A percentile compares a stretch with the other conserved stretches of the same genome.
Conservation (phyloP, 108 stramenopile species). For the Cyclotella choctawhatcheeana region DNA sequence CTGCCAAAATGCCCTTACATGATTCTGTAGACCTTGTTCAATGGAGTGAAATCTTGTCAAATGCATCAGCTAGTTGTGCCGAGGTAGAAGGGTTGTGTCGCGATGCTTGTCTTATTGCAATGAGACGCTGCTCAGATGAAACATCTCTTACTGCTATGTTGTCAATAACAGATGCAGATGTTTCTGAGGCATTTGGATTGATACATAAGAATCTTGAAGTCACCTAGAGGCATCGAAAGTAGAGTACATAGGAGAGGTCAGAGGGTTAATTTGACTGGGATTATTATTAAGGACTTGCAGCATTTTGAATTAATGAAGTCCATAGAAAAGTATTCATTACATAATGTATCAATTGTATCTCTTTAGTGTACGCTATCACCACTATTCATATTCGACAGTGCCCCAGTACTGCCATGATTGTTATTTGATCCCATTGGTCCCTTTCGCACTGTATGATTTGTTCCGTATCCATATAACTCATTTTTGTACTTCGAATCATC, state of each 20-base stretch:
- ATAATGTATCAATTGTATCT: neutral
- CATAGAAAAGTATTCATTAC: neutral
- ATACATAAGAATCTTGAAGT: no score
- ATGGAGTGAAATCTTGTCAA: conserved; percentile 40
- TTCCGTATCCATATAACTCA: conserved; percentile 90
- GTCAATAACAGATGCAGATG: conserved; percentile 28
- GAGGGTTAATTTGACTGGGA: neutral
- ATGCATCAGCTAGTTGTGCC: conserved; percentile 55
- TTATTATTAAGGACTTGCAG: neutral
- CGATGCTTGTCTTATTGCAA: conserved; percentile 64
- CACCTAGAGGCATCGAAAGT: no score
- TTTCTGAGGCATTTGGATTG: conserved; percentile 26
- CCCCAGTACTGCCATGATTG: conserved; percentile 18
- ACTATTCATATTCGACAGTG: conserved; percentile 24
- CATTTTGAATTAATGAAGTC: no score
- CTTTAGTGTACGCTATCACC: conserved; percentile 26
- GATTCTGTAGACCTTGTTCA: conserved; percentile 20
- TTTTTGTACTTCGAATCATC: conserved; percentile 86
- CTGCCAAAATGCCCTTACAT: conserved; percentile 43
- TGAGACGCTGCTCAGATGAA: conserved; percentile 36
- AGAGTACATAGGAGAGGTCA: no score
- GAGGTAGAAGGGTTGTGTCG: conserved; percentile 76
- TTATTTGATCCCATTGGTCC: conserved; percentile 41
- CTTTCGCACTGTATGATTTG: conserved; percentile 88
- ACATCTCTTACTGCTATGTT: conserved; percentile 12